A percentile compares a stretch with the other conserved stretches of the same genome.
Conservation (phyloP, 2,329 filamentous ascomycete species). For the Colletotrichum limetticola region DNA sequence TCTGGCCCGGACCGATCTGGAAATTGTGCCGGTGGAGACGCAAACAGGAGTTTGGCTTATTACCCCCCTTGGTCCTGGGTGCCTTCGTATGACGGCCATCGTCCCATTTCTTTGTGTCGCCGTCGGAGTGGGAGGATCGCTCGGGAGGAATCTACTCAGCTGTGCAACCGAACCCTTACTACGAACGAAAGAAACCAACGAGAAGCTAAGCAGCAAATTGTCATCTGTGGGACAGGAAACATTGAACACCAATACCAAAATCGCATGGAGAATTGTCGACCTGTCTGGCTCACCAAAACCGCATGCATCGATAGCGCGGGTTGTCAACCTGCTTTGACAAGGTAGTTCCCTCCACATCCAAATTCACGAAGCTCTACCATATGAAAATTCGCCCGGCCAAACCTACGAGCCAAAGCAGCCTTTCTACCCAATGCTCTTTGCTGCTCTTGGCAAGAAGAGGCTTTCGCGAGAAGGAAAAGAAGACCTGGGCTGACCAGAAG, state of each 20-base stretch:
- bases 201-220: background rate
- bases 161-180: constrained; percentile 21
- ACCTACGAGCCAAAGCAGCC: constrained; percentile 7
- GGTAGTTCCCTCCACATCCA: constrained; percentile 29
- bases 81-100: constrained; percentile 22
- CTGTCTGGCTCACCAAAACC: constrained; percentile 14
- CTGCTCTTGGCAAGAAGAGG: background rate
- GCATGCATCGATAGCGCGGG: constrained; percentile 33
- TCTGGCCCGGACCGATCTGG: constrained; percentile 23
- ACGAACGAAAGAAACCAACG: constrained; percentile 4
- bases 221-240: background rate
- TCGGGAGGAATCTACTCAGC: constrained; percentile 18
- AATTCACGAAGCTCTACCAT: constrained; percentile 4
- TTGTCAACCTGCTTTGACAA: constrained; percentile 28
- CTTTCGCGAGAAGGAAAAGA: background rate
- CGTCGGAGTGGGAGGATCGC: constrained; percentile 1
- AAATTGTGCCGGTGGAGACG: constrained; percentile 24
- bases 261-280: constrained; percentile 28
- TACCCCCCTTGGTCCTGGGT: constrained; percentile 9
- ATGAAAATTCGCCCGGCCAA: constrained; percentile 12
- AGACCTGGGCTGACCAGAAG: constrained; percentile 12
- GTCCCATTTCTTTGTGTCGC: constrained; percentile 18
- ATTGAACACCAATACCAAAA: background rate
- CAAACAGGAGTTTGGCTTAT: constrained; percentile 28
- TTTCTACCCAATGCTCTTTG: background rate